These are phyloP conservation scores for Liquidambar formosana DNA, from an alignment of 164 flowering plant species.

Conservation along the genomic window DNA sequence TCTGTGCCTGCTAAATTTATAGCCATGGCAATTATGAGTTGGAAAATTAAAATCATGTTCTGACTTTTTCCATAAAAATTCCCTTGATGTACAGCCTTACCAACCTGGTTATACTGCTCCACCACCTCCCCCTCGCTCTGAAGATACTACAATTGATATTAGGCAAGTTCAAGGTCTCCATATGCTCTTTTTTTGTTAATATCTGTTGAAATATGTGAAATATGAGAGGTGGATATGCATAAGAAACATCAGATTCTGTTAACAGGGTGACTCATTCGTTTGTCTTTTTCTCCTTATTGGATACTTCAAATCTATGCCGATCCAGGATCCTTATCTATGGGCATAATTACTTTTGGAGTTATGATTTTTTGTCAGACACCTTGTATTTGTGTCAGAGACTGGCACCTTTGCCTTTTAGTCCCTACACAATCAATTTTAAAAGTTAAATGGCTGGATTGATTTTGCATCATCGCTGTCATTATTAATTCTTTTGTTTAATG, in stretches of 20 bases:
- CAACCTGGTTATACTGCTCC: constrained; percentile 74
- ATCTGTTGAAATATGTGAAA: not conserved
- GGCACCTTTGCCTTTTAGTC: not conserved
- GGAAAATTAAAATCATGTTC: not conserved
- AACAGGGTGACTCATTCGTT: not conserved
- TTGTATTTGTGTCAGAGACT: not conserved
- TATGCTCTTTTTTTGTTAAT: constrained; percentile 7
- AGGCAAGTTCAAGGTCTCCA: constrained; percentile 35
- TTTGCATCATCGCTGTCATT: not conserved
- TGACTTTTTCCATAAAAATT: not conserved
- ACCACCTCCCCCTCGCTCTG: constrained; percentile 42
- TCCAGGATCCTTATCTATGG: not conserved
- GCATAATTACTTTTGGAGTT: not conserved
- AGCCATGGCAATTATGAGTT: not conserved
- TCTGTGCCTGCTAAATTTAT: not conserved
- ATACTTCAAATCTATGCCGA: not conserved
- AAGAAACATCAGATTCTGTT: not conserved
- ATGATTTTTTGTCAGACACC: not conserved
- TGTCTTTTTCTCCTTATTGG: not conserved
- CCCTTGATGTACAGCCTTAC: constrained; percentile 44
- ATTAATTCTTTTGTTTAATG: not conserved
- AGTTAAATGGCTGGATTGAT: not conserved
- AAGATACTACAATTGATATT: constrained; percentile 64
- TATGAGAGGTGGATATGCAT: not conserved
- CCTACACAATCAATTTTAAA: not conserved